A percentile compares a stretch with the other conserved stretches of the same genome.
Conservation (phyloP, 805 yeast genomes). For the Kregervanrija fluxuum region DNA sequence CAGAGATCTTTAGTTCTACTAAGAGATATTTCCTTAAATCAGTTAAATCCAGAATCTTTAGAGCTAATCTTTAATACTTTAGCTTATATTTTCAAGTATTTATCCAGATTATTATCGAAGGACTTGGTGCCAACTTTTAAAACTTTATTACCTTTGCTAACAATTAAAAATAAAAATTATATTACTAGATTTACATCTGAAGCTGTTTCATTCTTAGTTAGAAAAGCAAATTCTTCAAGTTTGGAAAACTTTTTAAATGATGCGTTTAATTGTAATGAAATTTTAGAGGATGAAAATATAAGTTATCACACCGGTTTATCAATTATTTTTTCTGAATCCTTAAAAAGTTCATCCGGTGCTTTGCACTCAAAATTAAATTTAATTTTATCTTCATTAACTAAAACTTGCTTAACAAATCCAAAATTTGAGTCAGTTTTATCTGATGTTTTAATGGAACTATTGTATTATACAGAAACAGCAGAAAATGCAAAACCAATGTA, state of each 20-base stretch:
- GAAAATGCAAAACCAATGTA: slow-evolving; percentile 44
- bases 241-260: slow-evolving; percentile 39
- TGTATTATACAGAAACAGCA: slow-evolving; percentile 41
- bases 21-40: slow-evolving; percentile 40
- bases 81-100: slow-evolving; percentile 85
- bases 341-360: slow-evolving; percentile 62
- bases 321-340: slow-evolving; percentile 61
- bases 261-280: slow-evolving; percentile 28
- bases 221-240: slow-evolving; percentile 50
- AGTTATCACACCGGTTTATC: slow-evolving; percentile 53
- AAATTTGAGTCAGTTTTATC: slow-evolving; percentile 39
- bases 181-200: slow-evolving; percentile 83
- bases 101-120: slow-evolving; percentile 54
- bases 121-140: slow-evolving; percentile 67
- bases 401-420: slow-evolving; percentile 15
- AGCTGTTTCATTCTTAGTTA: slow-evolving; percentile 75
- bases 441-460: slow-evolving; percentile 48
- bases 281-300: slow-evolving; percentile 25
- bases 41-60: slow-evolving; percentile 50
- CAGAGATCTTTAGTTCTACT: slow-evolving; percentile 43
- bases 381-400: slow-evolving; percentile 36
- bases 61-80: slow-evolving; percentile 82
- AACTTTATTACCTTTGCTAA: slow-evolving; percentile 55
- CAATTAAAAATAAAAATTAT: slow-evolving; percentile 49
- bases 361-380: slow-evolving; percentile 64